Evolutionary conservation across 73 alveolate genomes (phyloP).

Genomic region (Paramecium bursaria): DNA sequence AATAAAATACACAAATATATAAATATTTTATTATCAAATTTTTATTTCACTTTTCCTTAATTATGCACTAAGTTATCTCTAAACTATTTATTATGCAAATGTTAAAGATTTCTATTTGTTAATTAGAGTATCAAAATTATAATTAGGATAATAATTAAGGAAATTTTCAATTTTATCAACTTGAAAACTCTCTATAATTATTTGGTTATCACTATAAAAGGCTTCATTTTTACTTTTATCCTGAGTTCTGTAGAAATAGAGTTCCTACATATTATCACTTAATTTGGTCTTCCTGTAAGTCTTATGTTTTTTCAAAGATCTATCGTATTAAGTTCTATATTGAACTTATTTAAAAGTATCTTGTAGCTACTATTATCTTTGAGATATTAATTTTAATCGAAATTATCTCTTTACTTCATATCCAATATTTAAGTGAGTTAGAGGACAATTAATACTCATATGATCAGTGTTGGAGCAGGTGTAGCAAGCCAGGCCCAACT

Average conservation of each 20-base stretch:
- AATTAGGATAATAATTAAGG: slow-evolving; percentile 23
- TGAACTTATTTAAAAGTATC: no score
- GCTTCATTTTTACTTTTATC: slow-evolving; percentile 35
- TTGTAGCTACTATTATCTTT: no score
- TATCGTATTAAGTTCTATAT: no score
- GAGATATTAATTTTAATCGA: no score
- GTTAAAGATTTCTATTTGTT: not conserved
- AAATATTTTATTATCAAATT: no score
- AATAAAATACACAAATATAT: no score
- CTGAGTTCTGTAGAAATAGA: not conserved
- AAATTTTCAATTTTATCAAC: slow-evolving; percentile 39
- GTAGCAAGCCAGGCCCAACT: slow-evolving; percentile 18
- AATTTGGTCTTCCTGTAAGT: no score
- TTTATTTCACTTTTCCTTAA: not conserved
- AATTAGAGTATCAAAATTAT: not conserved
- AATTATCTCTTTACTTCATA: no score
- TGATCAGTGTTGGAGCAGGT: slow-evolving; percentile 30
- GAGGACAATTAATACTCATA: slow-evolving; percentile 44
- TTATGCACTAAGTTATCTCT: not conserved
- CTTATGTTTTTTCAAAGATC: no score
- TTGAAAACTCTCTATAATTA: slow-evolving; percentile 28
- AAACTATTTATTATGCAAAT: not conserved
- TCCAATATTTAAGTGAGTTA: no score
- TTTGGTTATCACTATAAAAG: slow-evolving; percentile 31
- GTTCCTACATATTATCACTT: not conserved